Percentiles rank a stretch among this genome's conserved stretches.
Evolutionary conservation across 306 rosid genomes (phyloP).

Genomic region (Malus sylvestris): DNA sequence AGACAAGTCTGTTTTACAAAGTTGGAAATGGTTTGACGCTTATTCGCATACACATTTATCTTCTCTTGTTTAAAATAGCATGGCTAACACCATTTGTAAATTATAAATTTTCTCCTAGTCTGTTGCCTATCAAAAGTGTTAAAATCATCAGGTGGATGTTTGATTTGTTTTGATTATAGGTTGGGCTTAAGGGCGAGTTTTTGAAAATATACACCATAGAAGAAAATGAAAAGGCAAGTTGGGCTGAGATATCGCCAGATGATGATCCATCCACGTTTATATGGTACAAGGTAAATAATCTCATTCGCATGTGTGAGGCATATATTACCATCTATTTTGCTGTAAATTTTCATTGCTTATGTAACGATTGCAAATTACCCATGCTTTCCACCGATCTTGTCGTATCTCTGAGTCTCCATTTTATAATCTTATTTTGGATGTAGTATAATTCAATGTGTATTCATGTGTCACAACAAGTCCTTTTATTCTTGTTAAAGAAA

Average conservation of each 20-base stretch:
- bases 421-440: too few species aligned
- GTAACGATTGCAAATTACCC: neutral
- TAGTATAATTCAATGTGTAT: too few species aligned
- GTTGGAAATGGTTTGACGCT: neutral
- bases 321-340: neutral
- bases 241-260: slow-evolving; percentile 57
- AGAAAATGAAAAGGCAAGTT: slow-evolving; percentile 51
- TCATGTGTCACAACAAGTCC: too few species aligned
- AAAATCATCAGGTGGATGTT: neutral
- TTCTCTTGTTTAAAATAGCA: neutral
- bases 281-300: slow-evolving; percentile 82
- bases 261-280: slow-evolving; percentile 57
- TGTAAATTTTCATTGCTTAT: neutral
- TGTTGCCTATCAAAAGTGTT: neutral
- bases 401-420: neutral
- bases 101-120: neutral
- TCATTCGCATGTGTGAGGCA: neutral
- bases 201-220: slow-evolving; percentile 41
- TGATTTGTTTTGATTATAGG: slow-evolving; percentile 34
- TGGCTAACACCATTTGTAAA: neutral
- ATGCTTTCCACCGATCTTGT: neutral
- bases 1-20: neutral
- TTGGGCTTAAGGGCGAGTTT: slow-evolving; percentile 83
- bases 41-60: neutral
- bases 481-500: too few species aligned